phyloP scores from a whole-genome alignment of 768 basidiomycete genomes.

The Daedaleopsis nitida region DNA sequence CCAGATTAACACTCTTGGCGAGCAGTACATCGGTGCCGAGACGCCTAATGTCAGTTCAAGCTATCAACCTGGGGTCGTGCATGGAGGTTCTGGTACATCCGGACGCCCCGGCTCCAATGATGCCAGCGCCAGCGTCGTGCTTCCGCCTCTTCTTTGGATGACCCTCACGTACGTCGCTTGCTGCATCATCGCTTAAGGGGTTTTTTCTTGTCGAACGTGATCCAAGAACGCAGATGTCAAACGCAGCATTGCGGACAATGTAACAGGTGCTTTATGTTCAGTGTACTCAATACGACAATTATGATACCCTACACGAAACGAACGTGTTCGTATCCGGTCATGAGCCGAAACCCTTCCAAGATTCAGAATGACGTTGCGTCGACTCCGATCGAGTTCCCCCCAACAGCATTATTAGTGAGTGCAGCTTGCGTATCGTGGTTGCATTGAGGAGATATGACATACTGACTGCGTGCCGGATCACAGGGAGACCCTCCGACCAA shows the following conservation, averaged over 20 bases:
- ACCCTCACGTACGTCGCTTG: background rate
- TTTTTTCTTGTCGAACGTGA: background rate
- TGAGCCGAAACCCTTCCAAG: too few relatives aligned
- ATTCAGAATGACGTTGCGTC: too few relatives aligned
- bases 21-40: conserved; percentile 47
- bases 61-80: conserved; percentile 26
- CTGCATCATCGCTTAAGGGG: background rate
- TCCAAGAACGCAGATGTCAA: background rate
- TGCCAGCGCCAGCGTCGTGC: background rate
- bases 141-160: background rate
- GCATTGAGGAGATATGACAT: too few relatives aligned
- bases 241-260: background rate
- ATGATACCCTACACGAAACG: background rate
- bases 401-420: too few relatives aligned
- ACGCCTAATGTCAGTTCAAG: conserved; percentile 20
- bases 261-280: background rate
- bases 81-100: conserved; percentile 23
- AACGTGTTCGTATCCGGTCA: too few relatives aligned
- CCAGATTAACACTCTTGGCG: conserved; percentile 48
- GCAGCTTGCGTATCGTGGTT: too few relatives aligned
- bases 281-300: background rate
- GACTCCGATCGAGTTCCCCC: too few relatives aligned
- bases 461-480: too few relatives aligned
- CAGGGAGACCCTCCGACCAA: too few relatives aligned
- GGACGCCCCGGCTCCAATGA: background rate